Evolutionary conservation across 306 rosid species (phyloP), one percentile per base, ranked within the genome.

Genomic region (Lagenaria siceraria): DNA sequence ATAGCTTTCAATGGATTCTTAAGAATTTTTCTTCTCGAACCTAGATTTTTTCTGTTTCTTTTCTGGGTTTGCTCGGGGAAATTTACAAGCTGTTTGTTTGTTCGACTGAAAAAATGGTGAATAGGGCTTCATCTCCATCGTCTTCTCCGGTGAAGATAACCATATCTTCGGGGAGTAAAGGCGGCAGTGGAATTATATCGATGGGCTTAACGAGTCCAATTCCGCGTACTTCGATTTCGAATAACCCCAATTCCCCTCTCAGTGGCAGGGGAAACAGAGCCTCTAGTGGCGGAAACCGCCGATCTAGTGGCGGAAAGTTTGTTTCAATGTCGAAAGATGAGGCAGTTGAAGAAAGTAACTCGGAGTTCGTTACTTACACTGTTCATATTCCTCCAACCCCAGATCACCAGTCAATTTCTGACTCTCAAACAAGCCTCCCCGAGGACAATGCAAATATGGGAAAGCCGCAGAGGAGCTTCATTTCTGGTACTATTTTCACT

Each of bases 351-450:
- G 93, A 87, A 53, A 46, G 35, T 5, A 87, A 43, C 49, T 58
- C 93, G 0, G 92, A 90, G 14, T 88, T 66, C 38, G 92, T 90
- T 4, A n/a, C 81, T 2, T 92, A 92, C 79, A 90, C 97, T 10
- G 97, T 92, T 74, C 97, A 90, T 36, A 92, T 92, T 29, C 97
- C 97, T 49, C 92, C 97, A 25, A 92, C 97, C 18, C 97, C 97
- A 0, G 97, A 92, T 36, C 97, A 91, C 15, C 88, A 75, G 46
- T 77, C 92, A 1, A 77, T 88, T 58, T 83, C 93, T 15, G 58
- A 79, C 38, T 89, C 96, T 6, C 89, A 86, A 68, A 85, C 86
- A 2, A 89, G 91, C 74, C 81, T 87, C 27, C 31, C 78, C 0
- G 96, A 82, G 55, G 90, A 86, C 1, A n/a, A 22, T 19, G 75